Evolutionary conservation across 2,329 filamentous ascomycete species (phyloP), one percentile per base, ranked within the genome.

Genomic region (Samsoniella hepiali): DNA sequence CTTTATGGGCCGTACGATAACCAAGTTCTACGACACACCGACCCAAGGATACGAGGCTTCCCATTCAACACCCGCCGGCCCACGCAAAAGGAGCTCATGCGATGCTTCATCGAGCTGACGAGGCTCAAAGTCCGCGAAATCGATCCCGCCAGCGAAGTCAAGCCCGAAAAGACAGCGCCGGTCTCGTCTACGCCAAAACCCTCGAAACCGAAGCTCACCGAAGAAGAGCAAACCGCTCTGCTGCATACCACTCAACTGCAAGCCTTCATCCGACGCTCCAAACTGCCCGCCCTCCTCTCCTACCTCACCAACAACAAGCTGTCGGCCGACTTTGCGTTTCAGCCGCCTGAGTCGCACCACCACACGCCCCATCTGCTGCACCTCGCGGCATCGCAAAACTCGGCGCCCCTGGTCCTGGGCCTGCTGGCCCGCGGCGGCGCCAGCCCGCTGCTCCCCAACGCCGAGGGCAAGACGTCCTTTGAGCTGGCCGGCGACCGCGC

Each of bases 11-110:
- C 92, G 0, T 96, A 98, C 70, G 93, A 98, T 2, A 91, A 87
- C 1, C 93, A 97, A 72, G 88, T 97, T 1, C 76, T 99, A 61
- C 87, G 83, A 64, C 84, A 87, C 11, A 91, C 92, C 65, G 95
- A 99, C 71, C 80, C 88, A 1, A 83, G 95, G 42, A 82, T 97
- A 70, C 84, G 95, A 63, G 89, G 91, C 0, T 97, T 99, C 67
- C 95, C 95, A 0, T 99, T 99, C 75, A 97, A 85, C 74, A 99
- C 95, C 9, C 85, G 93, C 13, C 84, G 95, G 63, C 92, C 95
- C 0, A 99, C 95, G 0, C 93, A 98, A 72, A 91, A 90, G 55
- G 95, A 99, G 75, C 86, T 99, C 0, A 95, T 98, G 90, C 87
- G 94, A 45, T 90, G 90, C 1, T 99, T 97, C 70, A 90, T 96